Percentiles rank a stretch among this genome's conserved stretches.
Evolutionary conservation across 208 protist genomes (phyloP).

Genomic region (Crithidia bombi): DNA sequence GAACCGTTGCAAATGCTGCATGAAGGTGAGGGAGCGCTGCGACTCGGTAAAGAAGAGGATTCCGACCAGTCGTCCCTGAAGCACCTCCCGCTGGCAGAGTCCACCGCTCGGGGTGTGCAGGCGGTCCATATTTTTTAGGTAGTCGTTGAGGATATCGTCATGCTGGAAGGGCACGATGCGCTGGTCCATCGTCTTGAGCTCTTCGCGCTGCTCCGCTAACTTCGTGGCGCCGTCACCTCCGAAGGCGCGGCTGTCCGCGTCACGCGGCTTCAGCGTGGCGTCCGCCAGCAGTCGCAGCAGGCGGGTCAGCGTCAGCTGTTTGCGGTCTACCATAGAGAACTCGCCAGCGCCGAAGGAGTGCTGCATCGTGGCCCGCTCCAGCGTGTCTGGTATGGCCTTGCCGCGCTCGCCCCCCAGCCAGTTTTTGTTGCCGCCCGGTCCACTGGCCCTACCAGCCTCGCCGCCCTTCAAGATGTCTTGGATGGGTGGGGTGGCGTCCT

Average conservation of each 20-base stretch:
- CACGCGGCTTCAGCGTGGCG: conserved; percentile 71
- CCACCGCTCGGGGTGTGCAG: conserved; percentile 64
- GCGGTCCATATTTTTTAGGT: conserved; percentile 63
- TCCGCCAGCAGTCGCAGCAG: conserved; percentile 52
- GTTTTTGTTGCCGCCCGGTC: conserved; percentile 7
- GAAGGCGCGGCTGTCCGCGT: conserved; percentile 63
- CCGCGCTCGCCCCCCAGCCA: conserved; percentile 40
- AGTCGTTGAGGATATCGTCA: conserved; percentile 65
- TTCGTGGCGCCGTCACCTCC: conserved; percentile 72
- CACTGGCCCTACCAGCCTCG: conserved; percentile 1
- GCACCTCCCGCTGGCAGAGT: conserved; percentile 42
- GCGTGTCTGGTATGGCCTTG: conserved; percentile 25
- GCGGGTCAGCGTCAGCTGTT: conserved; percentile 53
- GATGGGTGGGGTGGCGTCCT: conserved; percentile 9
- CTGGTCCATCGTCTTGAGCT: conserved; percentile 78
- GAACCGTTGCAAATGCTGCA: conserved; percentile 59
- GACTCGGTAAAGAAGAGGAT: conserved; percentile 84
- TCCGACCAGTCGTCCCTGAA: conserved; percentile 78
- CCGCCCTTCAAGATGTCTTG: background rate
- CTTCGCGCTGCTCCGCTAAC: conserved; percentile 58
- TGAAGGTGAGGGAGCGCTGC: conserved; percentile 70
- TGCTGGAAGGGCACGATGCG: conserved; percentile 71
- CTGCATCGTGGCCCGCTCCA: conserved; percentile 37
- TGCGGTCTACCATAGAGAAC: conserved; percentile 67
- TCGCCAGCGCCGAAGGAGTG: conserved; percentile 56